phyloP scores from a whole-genome alignment of 768 basidiomycete species.

The Piloderma croceum region DNA sequence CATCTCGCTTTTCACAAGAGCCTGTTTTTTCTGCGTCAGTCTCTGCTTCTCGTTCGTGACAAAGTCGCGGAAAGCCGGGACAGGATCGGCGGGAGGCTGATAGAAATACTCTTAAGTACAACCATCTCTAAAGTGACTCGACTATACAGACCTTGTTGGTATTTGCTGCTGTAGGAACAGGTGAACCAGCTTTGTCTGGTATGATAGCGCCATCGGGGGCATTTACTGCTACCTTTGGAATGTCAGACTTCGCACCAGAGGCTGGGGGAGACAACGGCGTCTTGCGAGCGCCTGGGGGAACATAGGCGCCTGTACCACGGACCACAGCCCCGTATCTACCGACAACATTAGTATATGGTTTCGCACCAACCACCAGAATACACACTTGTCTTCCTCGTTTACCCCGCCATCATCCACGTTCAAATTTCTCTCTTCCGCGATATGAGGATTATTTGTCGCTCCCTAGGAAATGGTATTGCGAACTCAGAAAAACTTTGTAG shows the following conservation, averaged over 20 bases:
- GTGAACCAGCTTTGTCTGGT: slow-evolving; percentile 57
- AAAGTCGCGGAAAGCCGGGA: slow-evolving; percentile 87
- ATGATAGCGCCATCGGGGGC: slow-evolving; percentile 65
- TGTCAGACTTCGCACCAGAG: slow-evolving; percentile 34
- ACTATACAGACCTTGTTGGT: slow-evolving; percentile 43
- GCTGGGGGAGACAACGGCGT: slow-evolving; percentile 23
- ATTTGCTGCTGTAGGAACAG: slow-evolving; percentile 47
- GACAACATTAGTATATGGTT: slow-evolving; percentile 19
- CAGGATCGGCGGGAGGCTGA: slow-evolving; percentile 67
- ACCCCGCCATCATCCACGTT: slow-evolving; percentile 61
- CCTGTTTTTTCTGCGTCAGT: slow-evolving; percentile 85
- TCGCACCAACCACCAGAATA: slow-evolving; percentile 11
- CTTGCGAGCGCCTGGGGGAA: slow-evolving; percentile 87
- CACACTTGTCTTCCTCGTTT: slow-evolving; percentile 96
- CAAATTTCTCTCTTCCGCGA: slow-evolving; percentile 81
- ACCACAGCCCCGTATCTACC: slow-evolving; percentile 88
- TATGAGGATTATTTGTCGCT: slow-evolving; percentile 68
- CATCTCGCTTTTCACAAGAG: slow-evolving; percentile 86
- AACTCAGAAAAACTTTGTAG: slow-evolving; percentile 87
- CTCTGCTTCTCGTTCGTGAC: slow-evolving; percentile 89
- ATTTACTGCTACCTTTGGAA: slow-evolving; percentile 73
- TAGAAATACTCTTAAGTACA: slow-evolving; percentile 1
- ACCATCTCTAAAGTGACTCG: not conserved
- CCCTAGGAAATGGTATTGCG: slow-evolving; percentile 46
- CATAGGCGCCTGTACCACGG: slow-evolving; percentile 82